These are phyloP conservation scores for Plantago coronopus DNA, from an alignment of 305 asterid species.

Conservation along the genomic window DNA sequence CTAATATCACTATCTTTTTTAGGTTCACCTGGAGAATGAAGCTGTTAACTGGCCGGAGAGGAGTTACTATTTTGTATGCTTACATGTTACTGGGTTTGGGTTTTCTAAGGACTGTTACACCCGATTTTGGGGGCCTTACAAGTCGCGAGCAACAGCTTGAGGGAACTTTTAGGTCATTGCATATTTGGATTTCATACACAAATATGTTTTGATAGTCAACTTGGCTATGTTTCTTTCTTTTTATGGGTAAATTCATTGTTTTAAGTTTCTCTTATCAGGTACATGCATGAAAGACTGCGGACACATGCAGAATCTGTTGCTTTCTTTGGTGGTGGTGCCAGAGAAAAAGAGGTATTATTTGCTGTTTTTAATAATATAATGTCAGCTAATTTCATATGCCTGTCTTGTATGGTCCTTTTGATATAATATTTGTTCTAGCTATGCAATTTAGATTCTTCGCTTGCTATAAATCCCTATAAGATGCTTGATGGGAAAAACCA, in stretches of 20 bases:
- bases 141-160: slow-evolving; percentile 90
- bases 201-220: slow-evolving; percentile 16
- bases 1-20: slow-evolving; percentile 28
- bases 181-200: slow-evolving; percentile 22
- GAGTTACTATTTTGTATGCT: slow-evolving; percentile 84
- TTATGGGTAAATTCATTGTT: no score
- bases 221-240: not conserved
- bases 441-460: slow-evolving; percentile 3
- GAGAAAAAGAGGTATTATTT: slow-evolving; percentile 84
- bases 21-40: slow-evolving; percentile 99
- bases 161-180: slow-evolving; percentile 87
- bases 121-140: slow-evolving; percentile 86
- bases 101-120: slow-evolving; percentile 82
- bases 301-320: slow-evolving; percentile 99
- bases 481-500: no score
- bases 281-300: slow-evolving; percentile 95
- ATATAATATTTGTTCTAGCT: slow-evolving; percentile 5
- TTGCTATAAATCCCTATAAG: no score
- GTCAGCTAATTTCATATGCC: slow-evolving; percentile 2
- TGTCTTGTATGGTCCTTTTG: slow-evolving; percentile 2
- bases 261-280: slow-evolving; percentile 46
- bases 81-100: slow-evolving; percentile 98
- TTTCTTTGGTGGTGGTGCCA: slow-evolving; percentile 95
- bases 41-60: slow-evolving; percentile 88
- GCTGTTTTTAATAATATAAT: slow-evolving; percentile 13